Conservation (phyloP, 2,329 filamentous ascomycete species). For the Venturia aucupariae region DNA sequence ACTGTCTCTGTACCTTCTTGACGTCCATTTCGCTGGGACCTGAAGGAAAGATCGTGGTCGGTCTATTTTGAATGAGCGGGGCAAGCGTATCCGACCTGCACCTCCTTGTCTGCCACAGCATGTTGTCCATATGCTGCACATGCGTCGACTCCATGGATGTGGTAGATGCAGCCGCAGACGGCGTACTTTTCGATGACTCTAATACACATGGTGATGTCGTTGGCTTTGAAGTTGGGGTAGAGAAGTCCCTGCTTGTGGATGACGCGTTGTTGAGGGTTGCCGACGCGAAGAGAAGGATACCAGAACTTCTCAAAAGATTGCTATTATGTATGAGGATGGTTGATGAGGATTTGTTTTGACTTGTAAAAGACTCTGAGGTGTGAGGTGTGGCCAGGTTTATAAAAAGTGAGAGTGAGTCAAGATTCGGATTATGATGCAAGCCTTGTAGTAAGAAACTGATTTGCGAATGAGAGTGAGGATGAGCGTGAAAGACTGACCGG, state of each 20-base stretch:
- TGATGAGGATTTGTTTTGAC: background rate
- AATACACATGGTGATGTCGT: constrained; percentile 25
- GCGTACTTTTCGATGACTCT: constrained; percentile 28
- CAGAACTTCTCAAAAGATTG: background rate
- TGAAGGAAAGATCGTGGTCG: background rate
- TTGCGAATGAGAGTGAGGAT: constrained; percentile 4
- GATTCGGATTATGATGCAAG: background rate
- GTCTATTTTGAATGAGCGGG: constrained; percentile 8
- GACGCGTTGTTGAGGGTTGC: background rate
- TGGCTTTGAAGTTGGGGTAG: background rate
- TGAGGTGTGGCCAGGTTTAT: background rate
- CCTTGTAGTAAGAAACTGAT: background rate
- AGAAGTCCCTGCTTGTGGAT: background rate
- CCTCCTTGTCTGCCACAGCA: constrained; percentile 13
- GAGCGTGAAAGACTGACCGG: background rate
- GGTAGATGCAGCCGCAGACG: constrained; percentile 29
- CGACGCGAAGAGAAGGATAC: background rate
- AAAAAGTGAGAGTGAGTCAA: constrained; percentile 4
- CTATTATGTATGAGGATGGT: background rate
- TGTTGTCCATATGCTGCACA: constrained; percentile 21
- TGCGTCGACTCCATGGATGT: constrained; percentile 27
- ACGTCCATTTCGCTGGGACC: too few species aligned
- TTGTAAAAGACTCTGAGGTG: background rate
- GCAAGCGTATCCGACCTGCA: constrained; percentile 16
- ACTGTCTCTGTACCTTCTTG: background rate